A percentile compares a stretch with the other conserved stretches of the same genome.
phyloP scores from a whole-genome alignment of 768 basidiomycete species.

The Cystobasidium onofrii region DNA sequence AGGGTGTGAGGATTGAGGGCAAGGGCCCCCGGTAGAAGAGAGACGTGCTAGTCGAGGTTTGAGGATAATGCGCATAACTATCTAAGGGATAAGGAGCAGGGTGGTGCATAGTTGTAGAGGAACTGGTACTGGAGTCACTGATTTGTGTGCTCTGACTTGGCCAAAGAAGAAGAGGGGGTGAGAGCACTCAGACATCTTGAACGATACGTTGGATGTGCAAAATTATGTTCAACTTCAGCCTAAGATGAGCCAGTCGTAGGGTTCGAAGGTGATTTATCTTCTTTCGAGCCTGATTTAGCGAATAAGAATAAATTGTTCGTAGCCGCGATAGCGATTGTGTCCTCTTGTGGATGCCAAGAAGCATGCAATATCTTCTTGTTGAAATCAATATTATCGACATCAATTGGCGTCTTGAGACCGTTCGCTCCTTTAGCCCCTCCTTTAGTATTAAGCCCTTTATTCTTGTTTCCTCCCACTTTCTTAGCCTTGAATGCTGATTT shows the following conservation, averaged over 20 bases:
- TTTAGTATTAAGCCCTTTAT: conserved; percentile 54
- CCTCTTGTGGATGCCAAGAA: conserved; percentile 91
- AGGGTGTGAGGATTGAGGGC: neutral
- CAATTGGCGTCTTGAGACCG: conserved; percentile 74
- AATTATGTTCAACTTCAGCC: no score
- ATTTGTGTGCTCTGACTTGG: no score
- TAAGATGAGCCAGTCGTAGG: neutral
- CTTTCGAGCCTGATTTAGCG: neutral
- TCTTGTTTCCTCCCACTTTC: conserved; percentile 74
- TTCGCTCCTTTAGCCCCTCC: conserved; percentile 68
- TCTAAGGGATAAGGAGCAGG: no score
- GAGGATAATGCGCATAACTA: no score
- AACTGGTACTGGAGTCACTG: no score
- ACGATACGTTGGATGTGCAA: no score
- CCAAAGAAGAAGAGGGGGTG: no score
- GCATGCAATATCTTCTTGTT: conserved; percentile 83
- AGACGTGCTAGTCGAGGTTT: no score
- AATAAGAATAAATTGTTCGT: neutral
- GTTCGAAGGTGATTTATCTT: neutral
- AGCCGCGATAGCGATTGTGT: conserved; percentile 81
- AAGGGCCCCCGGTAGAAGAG: no score
- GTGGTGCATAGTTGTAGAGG: no score
- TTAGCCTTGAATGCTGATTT: conserved; percentile 99
- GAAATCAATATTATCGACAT: conserved; percentile 58
- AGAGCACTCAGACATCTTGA: no score